phyloP scores from a whole-genome alignment of 2,329 filamentous ascomycete species.

The Sphaerulina musiva region DNA sequence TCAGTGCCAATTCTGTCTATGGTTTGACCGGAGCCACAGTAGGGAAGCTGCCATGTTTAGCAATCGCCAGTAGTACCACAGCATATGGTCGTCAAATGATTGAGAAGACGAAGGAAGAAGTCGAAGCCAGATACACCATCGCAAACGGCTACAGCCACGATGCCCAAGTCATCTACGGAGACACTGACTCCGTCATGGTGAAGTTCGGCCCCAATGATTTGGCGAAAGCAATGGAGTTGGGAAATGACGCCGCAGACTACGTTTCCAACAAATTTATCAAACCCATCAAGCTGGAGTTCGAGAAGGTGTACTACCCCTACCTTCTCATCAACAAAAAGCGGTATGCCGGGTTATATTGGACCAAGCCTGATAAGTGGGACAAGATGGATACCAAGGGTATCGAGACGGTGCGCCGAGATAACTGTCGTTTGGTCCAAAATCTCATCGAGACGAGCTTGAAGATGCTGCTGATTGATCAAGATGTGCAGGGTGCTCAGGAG shows the following conservation, averaged over 20 bases:
- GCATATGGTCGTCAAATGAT: constrained; percentile 99
- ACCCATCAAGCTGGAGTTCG: constrained; percentile 97
- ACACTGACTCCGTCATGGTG: constrained; percentile 99
- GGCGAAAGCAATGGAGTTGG: constrained; percentile 83
- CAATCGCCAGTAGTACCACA: constrained; percentile 93
- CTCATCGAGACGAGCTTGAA: constrained; percentile 94
- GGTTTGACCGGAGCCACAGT: constrained; percentile 93
- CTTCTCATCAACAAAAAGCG: constrained; percentile 99
- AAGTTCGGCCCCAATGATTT: constrained; percentile 91
- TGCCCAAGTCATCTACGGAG: constrained; percentile 95
- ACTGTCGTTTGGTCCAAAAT: constrained; percentile 89
- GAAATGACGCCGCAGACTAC: constrained; percentile 81
- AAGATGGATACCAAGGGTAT: constrained; percentile 99
- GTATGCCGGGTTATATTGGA: constrained; percentile 97
- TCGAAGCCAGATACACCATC: constrained; percentile 81
- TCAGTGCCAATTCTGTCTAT: constrained; percentile 97
- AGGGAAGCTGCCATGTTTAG: constrained; percentile 88
- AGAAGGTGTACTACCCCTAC: constrained; percentile 98
- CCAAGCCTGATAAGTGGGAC: constrained; percentile 86
- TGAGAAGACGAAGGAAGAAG: constrained; percentile 93
- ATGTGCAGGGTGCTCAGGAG: constrained; percentile 87
- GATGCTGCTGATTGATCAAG: constrained; percentile 91
- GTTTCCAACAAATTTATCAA: constrained; percentile 91
- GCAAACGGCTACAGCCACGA: constrained; percentile 92
- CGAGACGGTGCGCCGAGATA: constrained; percentile 93